Conservation (phyloP, 1,139 yeast species). For the Suhomyces coccinellae region DNA sequence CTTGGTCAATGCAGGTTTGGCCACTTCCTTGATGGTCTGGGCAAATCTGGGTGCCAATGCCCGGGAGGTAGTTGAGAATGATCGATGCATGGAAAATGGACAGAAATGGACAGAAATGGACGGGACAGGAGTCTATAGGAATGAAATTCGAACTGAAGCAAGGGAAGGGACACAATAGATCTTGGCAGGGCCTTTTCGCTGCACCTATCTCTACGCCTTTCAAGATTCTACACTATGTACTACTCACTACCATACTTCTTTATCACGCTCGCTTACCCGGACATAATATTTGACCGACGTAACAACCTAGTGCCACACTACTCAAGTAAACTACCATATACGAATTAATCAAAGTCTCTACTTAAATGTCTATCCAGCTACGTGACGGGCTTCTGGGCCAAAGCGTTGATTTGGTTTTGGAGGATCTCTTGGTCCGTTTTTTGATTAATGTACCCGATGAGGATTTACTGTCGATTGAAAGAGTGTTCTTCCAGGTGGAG, state of each 20-base stretch:
- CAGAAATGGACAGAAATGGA: not conserved
- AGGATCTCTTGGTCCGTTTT: slow-evolving; percentile 86
- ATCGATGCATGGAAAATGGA: not conserved
- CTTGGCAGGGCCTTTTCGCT: too few relatives aligned
- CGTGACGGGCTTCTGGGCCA: slow-evolving; percentile 57
- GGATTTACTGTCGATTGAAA: slow-evolving; percentile 80
- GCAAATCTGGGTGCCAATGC: slow-evolving; percentile 16
- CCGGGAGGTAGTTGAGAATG: slow-evolving; percentile 6
- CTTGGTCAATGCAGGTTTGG: slow-evolving; percentile 21
- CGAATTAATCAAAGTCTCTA: slow-evolving; percentile 2
- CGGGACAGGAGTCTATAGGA: too few relatives aligned
- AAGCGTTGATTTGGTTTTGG: slow-evolving; percentile 74
- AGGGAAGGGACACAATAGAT: too few relatives aligned
- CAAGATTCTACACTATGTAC: too few relatives aligned
- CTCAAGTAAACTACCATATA: not conserved
- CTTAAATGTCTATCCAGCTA: slow-evolving; percentile 53
- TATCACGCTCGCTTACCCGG: slow-evolving; percentile 10
- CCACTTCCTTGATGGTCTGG: slow-evolving; percentile 19
- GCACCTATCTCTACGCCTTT: too few relatives aligned
- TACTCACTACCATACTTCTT: not conserved
- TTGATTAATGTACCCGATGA: slow-evolving; percentile 90
- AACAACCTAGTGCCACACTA: not conserved
- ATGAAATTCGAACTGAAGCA: too few relatives aligned
- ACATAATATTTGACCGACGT: slow-evolving; percentile 9
- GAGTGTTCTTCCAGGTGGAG: slow-evolving; percentile 92